Evolutionary conservation across 1,139 yeast genomes (phyloP).

Genomic region (Pichia sp.): DNA sequence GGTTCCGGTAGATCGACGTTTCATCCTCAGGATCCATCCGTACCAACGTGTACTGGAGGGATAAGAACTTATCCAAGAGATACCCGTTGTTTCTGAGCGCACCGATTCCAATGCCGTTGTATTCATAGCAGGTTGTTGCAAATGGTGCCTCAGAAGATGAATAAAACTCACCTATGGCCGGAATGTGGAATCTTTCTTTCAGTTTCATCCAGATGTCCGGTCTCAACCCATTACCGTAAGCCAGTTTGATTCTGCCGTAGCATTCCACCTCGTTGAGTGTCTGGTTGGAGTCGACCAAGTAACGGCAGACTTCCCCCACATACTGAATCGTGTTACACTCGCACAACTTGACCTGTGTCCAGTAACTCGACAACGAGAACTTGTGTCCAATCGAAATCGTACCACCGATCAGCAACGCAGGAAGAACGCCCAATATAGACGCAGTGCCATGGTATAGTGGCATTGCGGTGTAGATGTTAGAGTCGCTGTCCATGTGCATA

Average conservation of each 20-base stretch:
- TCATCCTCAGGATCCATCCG: constrained; percentile 83
- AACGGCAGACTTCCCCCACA: constrained; percentile 95
- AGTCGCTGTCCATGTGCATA: constrained; percentile 51
- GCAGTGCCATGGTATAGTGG: constrained; percentile 96
- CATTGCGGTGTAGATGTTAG: constrained; percentile 84
- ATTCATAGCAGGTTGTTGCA: constrained; percentile 84
- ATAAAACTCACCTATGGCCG: constrained; percentile 83
- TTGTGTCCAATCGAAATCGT: constrained; percentile 73
- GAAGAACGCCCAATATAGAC: constrained; percentile 78
- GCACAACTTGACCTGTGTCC: constrained; percentile 80
- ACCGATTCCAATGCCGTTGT: constrained; percentile 73
- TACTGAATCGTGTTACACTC: constrained; percentile 82
- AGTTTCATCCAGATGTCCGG: constrained; percentile 88
- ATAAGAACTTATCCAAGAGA: constrained; percentile 50
- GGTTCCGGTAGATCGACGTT: constrained; percentile 64
- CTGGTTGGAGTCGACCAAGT: constrained; percentile 61
- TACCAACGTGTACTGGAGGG: constrained; percentile 57
- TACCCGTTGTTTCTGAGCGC: constrained; percentile 85
- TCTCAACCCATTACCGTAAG: constrained; percentile 90
- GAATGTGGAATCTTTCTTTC: constrained; percentile 70
- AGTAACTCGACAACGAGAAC: constrained; percentile 79
- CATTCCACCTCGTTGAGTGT: constrained; percentile 51
- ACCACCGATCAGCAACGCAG: constrained; percentile 63
- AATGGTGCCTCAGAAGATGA: constrained; percentile 93
- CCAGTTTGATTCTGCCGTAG: constrained; percentile 61